Evolutionary conservation across 2,329 filamentous ascomycete genomes (phyloP), one percentile per base, ranked within the genome.

Genomic region (Exophiala xenobiotica): DNA sequence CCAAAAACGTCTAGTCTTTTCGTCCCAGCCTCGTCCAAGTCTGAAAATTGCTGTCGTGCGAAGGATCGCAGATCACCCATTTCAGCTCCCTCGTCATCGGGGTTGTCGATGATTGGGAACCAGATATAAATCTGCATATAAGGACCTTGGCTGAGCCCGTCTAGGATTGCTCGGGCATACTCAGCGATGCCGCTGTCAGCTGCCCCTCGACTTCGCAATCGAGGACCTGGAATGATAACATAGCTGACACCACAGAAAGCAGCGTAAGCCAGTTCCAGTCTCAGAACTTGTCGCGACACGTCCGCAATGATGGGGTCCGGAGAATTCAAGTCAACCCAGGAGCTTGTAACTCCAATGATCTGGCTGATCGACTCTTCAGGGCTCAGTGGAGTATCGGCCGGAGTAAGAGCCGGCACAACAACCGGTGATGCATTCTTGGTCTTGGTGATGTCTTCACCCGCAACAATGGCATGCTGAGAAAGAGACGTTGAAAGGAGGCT

Each of bases 311-410:
- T 70, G 5, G 90, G 88, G 67, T 96, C 87, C 1, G 83, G 73
- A 2, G 91, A 95, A 63, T 85, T 86, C 9, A 97, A 74, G 66
- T 97, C 91, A 60, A 96, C 92, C 92, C 92, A 97, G 4, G 89
- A 81, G 68, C 90, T 96, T n/a, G 83, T 83, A 51, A 87, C 85
- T 11, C 84, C 88, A 42, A 95, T 79, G 53, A 93, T 76, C 46
- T 90, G 87, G 57, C 83, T 83, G 54, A 90, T 82, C 0, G 90
- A 91, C 66, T 96, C 91, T 55, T 87, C 80, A 8, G 90, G 86
- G 1, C 85, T 88, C 58, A 99, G 74, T 35, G 90, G 84, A 2
- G 73, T 74, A 60, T 77, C 74, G 11, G 64, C 61, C 4, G 69
- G 68, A 4, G 66, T 64, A 22, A 77, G 61, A 24, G 71, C 66